Percentiles rank a stretch among this genome's conserved stretches.
phyloP scores from a whole-genome alignment of 768 basidiomycete species.

The Candolleomyces eurysporus region DNA sequence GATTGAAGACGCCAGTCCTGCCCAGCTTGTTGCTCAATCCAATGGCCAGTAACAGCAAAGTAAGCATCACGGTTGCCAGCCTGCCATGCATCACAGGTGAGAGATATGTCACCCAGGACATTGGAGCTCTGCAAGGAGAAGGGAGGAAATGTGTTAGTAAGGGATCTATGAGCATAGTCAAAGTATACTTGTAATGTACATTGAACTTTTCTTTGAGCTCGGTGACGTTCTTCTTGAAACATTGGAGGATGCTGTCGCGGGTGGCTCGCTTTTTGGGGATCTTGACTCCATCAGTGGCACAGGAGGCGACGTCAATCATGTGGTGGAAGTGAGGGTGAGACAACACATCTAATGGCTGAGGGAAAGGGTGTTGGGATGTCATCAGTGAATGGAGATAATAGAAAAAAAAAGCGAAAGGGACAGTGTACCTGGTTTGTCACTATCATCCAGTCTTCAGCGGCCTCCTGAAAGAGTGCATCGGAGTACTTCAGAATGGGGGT shows the following conservation, averaged over 20 bases:
- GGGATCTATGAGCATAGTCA: neutral
- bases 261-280: slow-evolving; percentile 29
- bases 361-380: neutral
- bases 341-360: slow-evolving; percentile 30
- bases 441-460: slow-evolving; percentile 36
- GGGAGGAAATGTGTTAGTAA: neutral
- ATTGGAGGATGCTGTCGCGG: slow-evolving; percentile 23
- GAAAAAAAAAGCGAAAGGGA: neutral
- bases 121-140: neutral
- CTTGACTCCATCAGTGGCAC: slow-evolving; percentile 33
- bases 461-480: slow-evolving; percentile 23
- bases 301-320: slow-evolving; percentile 36
- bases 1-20: slow-evolving; percentile 31
- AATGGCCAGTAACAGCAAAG: slow-evolving; percentile 37
- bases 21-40: slow-evolving; percentile 35
- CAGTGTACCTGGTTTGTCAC: slow-evolving; percentile 35
- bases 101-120: neutral
- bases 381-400: neutral
- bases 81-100: slow-evolving; percentile 42
- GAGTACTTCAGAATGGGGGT: slow-evolving; percentile 27
- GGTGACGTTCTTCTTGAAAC: slow-evolving; percentile 23
- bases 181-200: slow-evolving; percentile 4
- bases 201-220: slow-evolving; percentile 12
- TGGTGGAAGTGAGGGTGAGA: slow-evolving; percentile 34
- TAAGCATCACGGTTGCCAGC: slow-evolving; percentile 35